A percentile compares a stretch with the other conserved stretches of the same genome.
Conservation (phyloP, 441 rosid species). For the Gossypium aridum region DNA sequence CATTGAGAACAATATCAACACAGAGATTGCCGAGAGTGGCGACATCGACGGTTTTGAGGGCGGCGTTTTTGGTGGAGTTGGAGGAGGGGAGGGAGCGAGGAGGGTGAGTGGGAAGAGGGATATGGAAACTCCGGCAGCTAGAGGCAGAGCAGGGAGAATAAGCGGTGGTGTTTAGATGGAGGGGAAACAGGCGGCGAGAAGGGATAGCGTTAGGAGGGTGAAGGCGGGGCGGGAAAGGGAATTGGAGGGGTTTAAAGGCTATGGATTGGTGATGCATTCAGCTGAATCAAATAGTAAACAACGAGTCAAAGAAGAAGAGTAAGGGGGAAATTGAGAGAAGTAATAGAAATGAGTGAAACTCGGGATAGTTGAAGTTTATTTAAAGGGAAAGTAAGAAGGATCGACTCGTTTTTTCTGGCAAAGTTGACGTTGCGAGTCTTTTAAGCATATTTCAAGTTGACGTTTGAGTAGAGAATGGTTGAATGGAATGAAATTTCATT, state of each 20-base stretch:
- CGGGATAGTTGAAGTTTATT: too few relatives aligned
- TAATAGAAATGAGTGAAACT: not conserved
- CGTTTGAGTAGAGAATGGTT: not conserved
- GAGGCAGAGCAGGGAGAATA: constrained; percentile 8
- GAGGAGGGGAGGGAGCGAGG: constrained; percentile 16
- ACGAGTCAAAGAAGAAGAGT: not conserved
- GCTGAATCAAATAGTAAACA: constrained; percentile 2
- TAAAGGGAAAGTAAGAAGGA: not conserved
- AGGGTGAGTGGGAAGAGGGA: constrained; percentile 24
- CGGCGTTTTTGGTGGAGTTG: constrained; percentile 17
- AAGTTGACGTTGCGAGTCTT: not conserved
- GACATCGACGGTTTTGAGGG: constrained; percentile 58
- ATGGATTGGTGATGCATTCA: constrained; percentile 55
- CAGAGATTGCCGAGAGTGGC: constrained; percentile 91
- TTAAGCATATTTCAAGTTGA: not conserved
- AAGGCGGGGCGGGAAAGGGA: constrained; percentile 15
- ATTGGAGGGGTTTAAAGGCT: constrained; percentile 33
- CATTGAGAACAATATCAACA: constrained; percentile 82
- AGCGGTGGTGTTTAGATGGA: constrained; percentile 1
- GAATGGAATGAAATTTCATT: too few relatives aligned
- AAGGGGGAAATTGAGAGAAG: not conserved
- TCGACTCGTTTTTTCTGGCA: not conserved
- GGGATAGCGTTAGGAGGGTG: constrained; percentile 15
- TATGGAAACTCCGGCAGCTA: constrained; percentile 28
- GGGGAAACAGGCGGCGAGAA: constrained; percentile 15